Percentiles rank a stretch among this genome's conserved stretches.
phyloP scores from a whole-genome alignment of 176 grass and related monocot genomes.

The Eleusine coracana region DNA sequence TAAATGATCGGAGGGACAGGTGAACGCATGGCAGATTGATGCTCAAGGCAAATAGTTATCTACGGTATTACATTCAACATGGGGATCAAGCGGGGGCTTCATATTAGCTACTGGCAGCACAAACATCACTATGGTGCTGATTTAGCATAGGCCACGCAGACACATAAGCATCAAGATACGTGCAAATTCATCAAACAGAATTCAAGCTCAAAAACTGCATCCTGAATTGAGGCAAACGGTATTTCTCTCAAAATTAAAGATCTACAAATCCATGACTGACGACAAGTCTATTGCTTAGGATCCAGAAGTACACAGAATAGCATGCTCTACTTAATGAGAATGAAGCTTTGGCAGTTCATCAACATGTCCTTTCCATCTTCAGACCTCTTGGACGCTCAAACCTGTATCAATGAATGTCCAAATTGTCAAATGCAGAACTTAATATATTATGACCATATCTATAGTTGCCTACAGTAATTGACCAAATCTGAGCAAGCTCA shows the following conservation, averaged over 20 bases:
- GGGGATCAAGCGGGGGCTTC: too few relatives aligned
- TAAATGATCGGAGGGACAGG: too few relatives aligned
- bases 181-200: not conserved
- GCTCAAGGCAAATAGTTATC: too few relatives aligned
- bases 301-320: slow-evolving; percentile 36
- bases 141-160: not conserved
- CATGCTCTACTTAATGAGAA: slow-evolving; percentile 25
- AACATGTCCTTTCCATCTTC: slow-evolving; percentile 2
- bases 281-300: slow-evolving; percentile 25
- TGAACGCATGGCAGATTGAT: too few relatives aligned
- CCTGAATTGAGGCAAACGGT: not conserved
- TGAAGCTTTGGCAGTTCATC: slow-evolving; percentile 13
- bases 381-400: slow-evolving; percentile 67
- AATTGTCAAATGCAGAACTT: not conserved
- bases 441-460: too few relatives aligned
- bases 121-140: not conserved
- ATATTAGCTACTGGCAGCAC: not conserved
- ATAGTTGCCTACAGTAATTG: too few relatives aligned
- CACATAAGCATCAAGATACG: not conserved
- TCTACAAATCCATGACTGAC: slow-evolving; percentile 20
- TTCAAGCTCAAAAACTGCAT: not conserved
- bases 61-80: too few relatives aligned
- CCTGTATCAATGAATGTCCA: slow-evolving; percentile 36
- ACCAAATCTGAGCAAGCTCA: too few relatives aligned
- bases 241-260: slow-evolving; percentile 8